Percentiles rank a stretch among this genome's conserved stretches.
Conservation (phyloP, 306 rosid species). For the Prosopis cineraria region DNA sequence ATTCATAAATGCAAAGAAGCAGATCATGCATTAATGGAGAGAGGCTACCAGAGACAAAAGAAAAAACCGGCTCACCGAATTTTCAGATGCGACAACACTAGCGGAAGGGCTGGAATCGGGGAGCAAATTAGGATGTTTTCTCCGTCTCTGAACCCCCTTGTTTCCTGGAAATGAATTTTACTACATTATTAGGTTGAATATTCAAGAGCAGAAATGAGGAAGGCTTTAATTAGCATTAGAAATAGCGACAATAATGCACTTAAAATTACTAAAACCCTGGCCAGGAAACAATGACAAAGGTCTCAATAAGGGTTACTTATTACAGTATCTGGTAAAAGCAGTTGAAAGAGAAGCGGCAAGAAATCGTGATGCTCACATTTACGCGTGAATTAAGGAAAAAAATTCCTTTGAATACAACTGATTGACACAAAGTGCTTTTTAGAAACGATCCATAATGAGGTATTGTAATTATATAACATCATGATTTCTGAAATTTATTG, state of each 20-base stretch:
- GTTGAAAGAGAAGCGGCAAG: background rate
- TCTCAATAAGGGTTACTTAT: background rate
- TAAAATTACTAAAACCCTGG: conserved; percentile 33
- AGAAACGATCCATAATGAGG: conserved; percentile 28
- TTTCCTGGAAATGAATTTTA: conserved; percentile 55
- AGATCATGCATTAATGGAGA: background rate
- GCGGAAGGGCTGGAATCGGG: conserved; percentile 62
- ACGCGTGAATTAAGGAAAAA: conserved; percentile 18
- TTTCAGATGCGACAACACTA: conserved; percentile 53
- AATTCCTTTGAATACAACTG: background rate
- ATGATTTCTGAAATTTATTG: conserved; percentile 34
- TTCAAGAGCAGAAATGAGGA: conserved; percentile 28
- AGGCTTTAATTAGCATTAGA: conserved; percentile 10
- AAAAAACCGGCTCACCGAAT: conserved; percentile 58
- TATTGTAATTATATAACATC: conserved; percentile 47
- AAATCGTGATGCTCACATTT: background rate
- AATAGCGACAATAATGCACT: background rate
- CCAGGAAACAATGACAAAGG: conserved; percentile 17
- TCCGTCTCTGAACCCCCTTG: conserved; percentile 49
- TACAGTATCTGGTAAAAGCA: background rate
- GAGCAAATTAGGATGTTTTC: conserved; percentile 42
- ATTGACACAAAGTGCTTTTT: background rate
- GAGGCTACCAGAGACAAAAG: background rate
- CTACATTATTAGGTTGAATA: conserved; percentile 36
- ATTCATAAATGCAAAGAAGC: background rate